A percentile compares a stretch with the other conserved stretches of the same genome.
phyloP scores from a whole-genome alignment of 371 early-diverging fungal species.

The Actinomortierella wolfii region DNA sequence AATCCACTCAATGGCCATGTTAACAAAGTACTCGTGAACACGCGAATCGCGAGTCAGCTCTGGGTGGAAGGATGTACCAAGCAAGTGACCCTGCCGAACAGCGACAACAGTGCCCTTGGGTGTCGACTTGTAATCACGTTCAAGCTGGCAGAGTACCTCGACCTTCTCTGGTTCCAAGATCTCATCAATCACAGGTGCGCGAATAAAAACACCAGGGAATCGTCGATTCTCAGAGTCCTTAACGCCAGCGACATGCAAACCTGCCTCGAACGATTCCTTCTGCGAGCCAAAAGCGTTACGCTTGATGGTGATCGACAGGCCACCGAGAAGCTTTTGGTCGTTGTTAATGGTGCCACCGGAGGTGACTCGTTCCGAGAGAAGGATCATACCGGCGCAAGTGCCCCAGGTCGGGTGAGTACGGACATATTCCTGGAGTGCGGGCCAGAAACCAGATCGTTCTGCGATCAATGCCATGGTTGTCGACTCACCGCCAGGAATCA shows the following conservation, averaged over 20 bases:
- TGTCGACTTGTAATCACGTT: slow-evolving; percentile 53
- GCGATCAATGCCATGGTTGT: slow-evolving; percentile 93
- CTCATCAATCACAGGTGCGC: slow-evolving; percentile 89
- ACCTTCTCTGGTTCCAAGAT: slow-evolving; percentile 68
- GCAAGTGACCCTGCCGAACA: slow-evolving; percentile 82
- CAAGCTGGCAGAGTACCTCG: slow-evolving; percentile 66
- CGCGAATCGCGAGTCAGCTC: slow-evolving; percentile 88
- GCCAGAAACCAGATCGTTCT: slow-evolving; percentile 79
- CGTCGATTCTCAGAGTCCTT: slow-evolving; percentile 31
- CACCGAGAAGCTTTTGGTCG: slow-evolving; percentile 86
- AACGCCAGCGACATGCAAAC: slow-evolving; percentile 68
- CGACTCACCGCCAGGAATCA: slow-evolving; percentile 96
- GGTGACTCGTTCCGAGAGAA: slow-evolving; percentile 70
- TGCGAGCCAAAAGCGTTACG: slow-evolving; percentile 96
- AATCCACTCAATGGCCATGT: slow-evolving; percentile 50
- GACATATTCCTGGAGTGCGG: slow-evolving; percentile 76
- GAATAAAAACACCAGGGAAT: slow-evolving; percentile 91
- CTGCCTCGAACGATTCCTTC: slow-evolving; percentile 83
- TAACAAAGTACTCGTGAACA: slow-evolving; percentile 86
- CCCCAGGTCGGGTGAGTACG: slow-evolving; percentile 89
- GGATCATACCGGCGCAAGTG: slow-evolving; percentile 96
- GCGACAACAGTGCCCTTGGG: slow-evolving; percentile 78
- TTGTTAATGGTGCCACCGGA: slow-evolving; percentile 79
- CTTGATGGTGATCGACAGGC: slow-evolving; percentile 80
- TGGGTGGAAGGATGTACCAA: slow-evolving; percentile 96